Conservation (phyloP, 2,329 filamentous ascomycete genomes). For the Fusarium fracticaudum region DNA sequence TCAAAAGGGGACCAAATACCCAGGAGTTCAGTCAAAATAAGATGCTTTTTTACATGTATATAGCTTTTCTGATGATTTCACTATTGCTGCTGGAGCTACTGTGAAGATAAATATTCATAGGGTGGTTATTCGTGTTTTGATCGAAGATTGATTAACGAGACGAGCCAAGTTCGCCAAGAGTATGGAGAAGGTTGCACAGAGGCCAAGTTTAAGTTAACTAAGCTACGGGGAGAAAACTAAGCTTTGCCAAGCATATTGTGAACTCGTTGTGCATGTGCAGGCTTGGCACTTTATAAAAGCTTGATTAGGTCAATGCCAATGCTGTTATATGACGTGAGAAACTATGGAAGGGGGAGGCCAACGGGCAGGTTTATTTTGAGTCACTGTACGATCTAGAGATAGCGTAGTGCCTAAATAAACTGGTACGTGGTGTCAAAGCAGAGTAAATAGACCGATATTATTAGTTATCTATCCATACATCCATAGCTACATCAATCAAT, state of each 20-base stretch:
- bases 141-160: not conserved
- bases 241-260: constrained; percentile 45
- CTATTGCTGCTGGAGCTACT: not conserved
- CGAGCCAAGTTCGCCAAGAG: constrained; percentile 28
- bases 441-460: not conserved
- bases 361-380: not conserved
- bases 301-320: constrained; percentile 23
- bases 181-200: constrained; percentile 32
- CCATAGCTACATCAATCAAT: not conserved
- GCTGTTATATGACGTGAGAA: constrained; percentile 18
- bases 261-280: constrained; percentile 26
- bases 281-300: constrained; percentile 39
- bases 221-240: constrained; percentile 34
- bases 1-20: constrained; percentile 40
- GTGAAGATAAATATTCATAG: not conserved
- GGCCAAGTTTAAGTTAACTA: constrained; percentile 17
- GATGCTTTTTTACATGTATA: not conserved
- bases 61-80: not conserved
- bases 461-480: too few species aligned
- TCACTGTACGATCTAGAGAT: too few species aligned
- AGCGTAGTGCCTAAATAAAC: not conserved
- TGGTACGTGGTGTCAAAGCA: not conserved
- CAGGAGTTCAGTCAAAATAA: constrained; percentile 33
- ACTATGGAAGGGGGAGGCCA: not conserved
- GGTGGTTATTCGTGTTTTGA: not conserved